Evolutionary conservation across 306 rosid genomes (phyloP), one percentile per base, ranked within the genome.

Genomic region (Castanea sativa): DNA sequence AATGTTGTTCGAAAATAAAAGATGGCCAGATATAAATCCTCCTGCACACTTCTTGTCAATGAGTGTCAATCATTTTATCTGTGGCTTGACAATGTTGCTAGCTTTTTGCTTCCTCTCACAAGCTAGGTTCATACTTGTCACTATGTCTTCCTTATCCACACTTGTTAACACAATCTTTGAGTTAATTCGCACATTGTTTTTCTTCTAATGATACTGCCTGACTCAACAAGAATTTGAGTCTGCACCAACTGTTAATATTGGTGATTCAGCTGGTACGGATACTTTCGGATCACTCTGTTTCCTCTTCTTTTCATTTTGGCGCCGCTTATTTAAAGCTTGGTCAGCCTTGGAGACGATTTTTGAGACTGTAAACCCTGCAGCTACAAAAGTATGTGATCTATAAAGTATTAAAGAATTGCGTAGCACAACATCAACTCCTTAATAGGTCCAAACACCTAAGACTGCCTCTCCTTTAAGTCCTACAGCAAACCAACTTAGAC

Each of bases 401-500:
- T 78, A 41, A 27, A 98, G 97, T 82, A 90, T 76, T 78, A 92
- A 86, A 8, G 97, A 88, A 79, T 85, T 89, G 64, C 95, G 90
- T 76, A 83, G 83, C 70, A 91, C 83, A 80, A 92, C 86, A 23
- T 92, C 90, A 2, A 92, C 80, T 53, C 99, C 99, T 73, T 95
- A 96, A 12, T 95, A 95, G 16, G 93, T 92, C 99, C 99, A 95
- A 80, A 80, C 90, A 51, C 97, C 68, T 38, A 92, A 73, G 14
- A 73, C 78, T 15, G 98, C 97, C 60, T 92, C 94, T 68, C 99
- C 99, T 87, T 89, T 91, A 68, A 95, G 91, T 69, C 99, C 97
- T 87, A 92, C 63, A 74, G 94, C 93, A 90, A 87, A 92, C 98
- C 99, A 95, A n/a, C 99, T 98, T 71, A 92, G 91, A 55, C 98